These are phyloP conservation scores for Trapa bicornis DNA, from an alignment of 345 rosid species.

Conservation along the genomic window DNA sequence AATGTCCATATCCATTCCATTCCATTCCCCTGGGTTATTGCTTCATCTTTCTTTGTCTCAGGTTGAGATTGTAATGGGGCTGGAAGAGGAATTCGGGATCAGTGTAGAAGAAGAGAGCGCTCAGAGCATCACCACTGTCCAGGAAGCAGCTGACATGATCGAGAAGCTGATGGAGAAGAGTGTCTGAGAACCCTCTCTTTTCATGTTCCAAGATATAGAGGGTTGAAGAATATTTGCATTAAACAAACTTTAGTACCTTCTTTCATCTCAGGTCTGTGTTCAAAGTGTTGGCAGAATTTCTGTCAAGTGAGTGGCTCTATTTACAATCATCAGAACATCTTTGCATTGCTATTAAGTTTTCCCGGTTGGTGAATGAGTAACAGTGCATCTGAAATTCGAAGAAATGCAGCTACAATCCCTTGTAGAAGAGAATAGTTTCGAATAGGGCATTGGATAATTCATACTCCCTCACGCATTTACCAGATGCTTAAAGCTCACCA, in stretches of 20 bases:
- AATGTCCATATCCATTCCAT: background rate
- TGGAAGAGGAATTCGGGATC: slow-evolving; percentile 64
- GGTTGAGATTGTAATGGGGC: slow-evolving; percentile 77
- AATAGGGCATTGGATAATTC: too few species aligned
- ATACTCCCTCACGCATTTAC: too few species aligned
- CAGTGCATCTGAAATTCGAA: too few species aligned
- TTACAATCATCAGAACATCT: background rate
- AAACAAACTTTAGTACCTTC: background rate
- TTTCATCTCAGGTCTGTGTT: background rate
- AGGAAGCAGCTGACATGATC: slow-evolving; percentile 65
- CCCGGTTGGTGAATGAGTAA: too few species aligned
- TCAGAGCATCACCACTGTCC: slow-evolving; percentile 41
- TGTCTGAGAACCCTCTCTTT: slow-evolving; percentile 8
- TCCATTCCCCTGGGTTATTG: background rate
- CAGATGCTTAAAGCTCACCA: background rate
- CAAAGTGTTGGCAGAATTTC: background rate
- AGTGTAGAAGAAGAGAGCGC: slow-evolving; percentile 70
- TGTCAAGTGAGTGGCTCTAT: background rate
- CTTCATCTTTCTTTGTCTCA: slow-evolving; percentile 1
- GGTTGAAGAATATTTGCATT: too few species aligned
- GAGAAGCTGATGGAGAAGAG: slow-evolving; percentile 34
- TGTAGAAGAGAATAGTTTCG: too few species aligned
- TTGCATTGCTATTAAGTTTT: too few species aligned
- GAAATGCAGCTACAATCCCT: too few species aligned
- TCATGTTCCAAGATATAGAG: too few species aligned